Evolutionary conservation across 2,329 filamentous ascomycete species (phyloP).

Genomic region (Pestalotiopsis fici): DNA sequence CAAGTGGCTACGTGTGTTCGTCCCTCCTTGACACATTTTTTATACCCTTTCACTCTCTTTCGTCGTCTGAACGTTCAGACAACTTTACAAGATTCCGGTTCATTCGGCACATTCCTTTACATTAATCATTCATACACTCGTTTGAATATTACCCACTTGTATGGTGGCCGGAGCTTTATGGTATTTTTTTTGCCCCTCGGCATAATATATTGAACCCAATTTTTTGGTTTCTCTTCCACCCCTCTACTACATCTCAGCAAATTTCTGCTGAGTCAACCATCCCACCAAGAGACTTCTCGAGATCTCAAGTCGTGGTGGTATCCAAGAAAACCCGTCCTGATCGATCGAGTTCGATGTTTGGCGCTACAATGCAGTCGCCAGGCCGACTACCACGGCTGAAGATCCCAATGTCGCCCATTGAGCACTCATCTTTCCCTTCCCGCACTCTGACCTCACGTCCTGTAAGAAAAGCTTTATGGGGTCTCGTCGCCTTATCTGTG

Average conservation of each 20-base stretch:
- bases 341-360: background rate
- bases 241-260: background rate
- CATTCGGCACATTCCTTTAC: background rate
- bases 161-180: background rate
- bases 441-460: constrained; percentile 21
- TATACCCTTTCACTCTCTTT: background rate
- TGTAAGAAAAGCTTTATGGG: constrained; percentile 21
- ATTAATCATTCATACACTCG: background rate
- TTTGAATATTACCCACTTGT: background rate
- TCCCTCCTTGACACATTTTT: background rate
- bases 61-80: background rate
- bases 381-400: constrained; percentile 14
- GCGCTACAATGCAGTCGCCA: constrained; percentile 17
- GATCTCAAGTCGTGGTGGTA: background rate
- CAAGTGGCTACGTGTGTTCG: background rate
- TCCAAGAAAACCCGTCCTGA: background rate
- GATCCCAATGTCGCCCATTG: constrained; percentile 16
- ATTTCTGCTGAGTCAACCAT: background rate
- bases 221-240: too few relatives aligned
- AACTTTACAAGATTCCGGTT: background rate
- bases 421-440: constrained; percentile 12
- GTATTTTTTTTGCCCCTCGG: background rate
- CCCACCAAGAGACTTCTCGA: background rate
- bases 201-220: background rate
- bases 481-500: constrained; percentile 14